Base-by-base conservation (phyloP, 257 asterid genomes). In the Ballota nigra region DNA sequence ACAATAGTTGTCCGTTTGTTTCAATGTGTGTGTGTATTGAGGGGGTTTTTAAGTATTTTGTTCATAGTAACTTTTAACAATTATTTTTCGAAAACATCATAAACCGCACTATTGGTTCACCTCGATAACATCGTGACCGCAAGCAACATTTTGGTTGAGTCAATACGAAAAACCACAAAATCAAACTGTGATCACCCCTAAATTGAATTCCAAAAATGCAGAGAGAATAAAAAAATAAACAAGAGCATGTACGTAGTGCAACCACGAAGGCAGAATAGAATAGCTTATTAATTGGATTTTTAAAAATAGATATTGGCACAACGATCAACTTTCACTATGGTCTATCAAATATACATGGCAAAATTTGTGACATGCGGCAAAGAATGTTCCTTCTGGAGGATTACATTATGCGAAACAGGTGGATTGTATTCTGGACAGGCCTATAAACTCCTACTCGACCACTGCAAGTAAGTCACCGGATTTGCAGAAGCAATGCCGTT, bases 401-500 rank as follows among this genome's bases (percentile, higher is more conserved):
- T 43, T 43, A 51, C 57, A 51, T 18, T 53, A 53, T 12, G 28
- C 13, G 4, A 13, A 3, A 12, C 0, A 12, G 23, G 16, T n/a
- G 23, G 53, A 45, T 45, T 15, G 8, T 45, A 2, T 45, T 8
- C 20, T 47, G 20, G 22, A 19, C 57, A 18, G 18, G 15, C 16
- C 18, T 23, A 24, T 11, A 5, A 12, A 24, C 15, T 61, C 31
- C 75, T 70, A 70, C 11, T 70, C 75, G 15, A 70, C 68, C 20
- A 70, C 60, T 2, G 75, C 75, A 8, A 70, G 68, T 22, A 70
- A 28, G 59, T 70, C 75, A n/a, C 68, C 31, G 1, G 66, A 66
- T 26, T 58, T 70, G 75, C 75, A 69, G 59, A 70, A 70, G 9
- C 75, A 70, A 70, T 57, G 68, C 47, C 68, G 49, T 0, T 20